Conservation (phyloP, 2,329 filamentous ascomycete species). For the Monilinia vaccinii-corymbosi region DNA sequence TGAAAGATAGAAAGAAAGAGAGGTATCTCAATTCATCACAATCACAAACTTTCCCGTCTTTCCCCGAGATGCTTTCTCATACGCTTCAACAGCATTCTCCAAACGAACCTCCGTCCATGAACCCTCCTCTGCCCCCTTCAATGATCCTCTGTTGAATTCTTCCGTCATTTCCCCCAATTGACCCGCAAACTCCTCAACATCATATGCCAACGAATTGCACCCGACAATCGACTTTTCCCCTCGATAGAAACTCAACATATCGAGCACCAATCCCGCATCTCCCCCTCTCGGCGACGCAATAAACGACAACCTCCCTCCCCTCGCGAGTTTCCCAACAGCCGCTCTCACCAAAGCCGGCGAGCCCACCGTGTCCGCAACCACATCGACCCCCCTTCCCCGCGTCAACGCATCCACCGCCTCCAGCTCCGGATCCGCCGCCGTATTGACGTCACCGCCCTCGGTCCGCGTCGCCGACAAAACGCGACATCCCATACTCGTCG, state of each 20-base stretch:
- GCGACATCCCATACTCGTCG: slow-evolving; percentile 14
- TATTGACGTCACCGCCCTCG: slow-evolving; percentile 20
- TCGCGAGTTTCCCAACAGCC: slow-evolving; percentile 16
- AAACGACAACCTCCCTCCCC: slow-evolving; percentile 19
- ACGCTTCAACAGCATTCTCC: slow-evolving; percentile 19
- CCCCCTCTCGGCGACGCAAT: slow-evolving; percentile 21
- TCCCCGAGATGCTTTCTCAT: slow-evolving; percentile 17
- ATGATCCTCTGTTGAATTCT: slow-evolving; percentile 15
- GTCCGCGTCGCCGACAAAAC: slow-evolving; percentile 17
- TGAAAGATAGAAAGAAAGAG: no score
- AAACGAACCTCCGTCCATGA: slow-evolving; percentile 18
- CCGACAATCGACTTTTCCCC: slow-evolving; percentile 19
- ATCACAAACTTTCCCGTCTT: slow-evolving; percentile 21
- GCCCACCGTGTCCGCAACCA: slow-evolving; percentile 25
- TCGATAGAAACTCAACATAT: slow-evolving; percentile 25
- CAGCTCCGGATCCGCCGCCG: slow-evolving; percentile 18
- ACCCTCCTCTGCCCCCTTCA: slow-evolving; percentile 12
- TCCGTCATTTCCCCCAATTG: slow-evolving; percentile 40
- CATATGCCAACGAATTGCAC: slow-evolving; percentile 20
- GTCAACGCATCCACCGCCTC: slow-evolving; percentile 16
- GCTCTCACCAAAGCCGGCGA: slow-evolving; percentile 17
- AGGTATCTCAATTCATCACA: slow-evolving; percentile 10
- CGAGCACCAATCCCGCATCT: slow-evolving; percentile 15
- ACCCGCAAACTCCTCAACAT: slow-evolving; percentile 16
- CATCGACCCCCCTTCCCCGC: slow-evolving; percentile 17